Percentiles rank a stretch among this genome's conserved stretches.
phyloP scores from a whole-genome alignment of 352 stramenopile genomes.

The Phytophthora pinifolia region DNA sequence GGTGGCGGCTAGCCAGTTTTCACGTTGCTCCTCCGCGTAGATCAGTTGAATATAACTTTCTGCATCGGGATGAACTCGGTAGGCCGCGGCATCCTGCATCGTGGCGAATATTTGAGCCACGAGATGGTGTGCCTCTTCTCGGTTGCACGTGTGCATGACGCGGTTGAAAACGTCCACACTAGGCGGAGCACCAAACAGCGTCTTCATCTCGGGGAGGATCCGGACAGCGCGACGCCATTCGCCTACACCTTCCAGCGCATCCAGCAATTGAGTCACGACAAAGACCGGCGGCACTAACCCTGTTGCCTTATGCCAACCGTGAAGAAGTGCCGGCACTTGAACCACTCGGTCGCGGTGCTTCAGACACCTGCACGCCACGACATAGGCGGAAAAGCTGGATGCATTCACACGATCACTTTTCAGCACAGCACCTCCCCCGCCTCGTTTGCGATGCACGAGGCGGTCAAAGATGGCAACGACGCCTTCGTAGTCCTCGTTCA shows the following conservation, averaged over 20 bases:
- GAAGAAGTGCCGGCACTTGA: constrained; percentile 34
- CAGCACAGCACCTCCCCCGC: constrained; percentile 10
- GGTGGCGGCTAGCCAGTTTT: constrained; percentile 67
- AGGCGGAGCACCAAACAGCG: constrained; percentile 42
- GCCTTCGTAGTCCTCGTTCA: constrained; percentile 41
- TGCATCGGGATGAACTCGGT: constrained; percentile 46
- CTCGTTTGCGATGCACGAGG: constrained; percentile 22
- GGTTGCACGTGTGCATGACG: constrained; percentile 74
- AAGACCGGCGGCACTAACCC: constrained; percentile 25
- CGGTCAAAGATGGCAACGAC: constrained; percentile 42
- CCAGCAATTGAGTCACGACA: constrained; percentile 46
- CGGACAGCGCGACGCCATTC: constrained; percentile 51
- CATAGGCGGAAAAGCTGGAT: constrained; percentile 42
- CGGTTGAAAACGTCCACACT: constrained; percentile 50
- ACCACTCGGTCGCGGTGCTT: constrained; percentile 37
- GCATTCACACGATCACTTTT: constrained; percentile 36
- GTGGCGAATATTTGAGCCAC: constrained; percentile 68
- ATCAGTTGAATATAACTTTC: constrained; percentile 80
- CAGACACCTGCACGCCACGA: constrained; percentile 35
- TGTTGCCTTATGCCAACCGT: constrained; percentile 38
- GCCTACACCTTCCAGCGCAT: constrained; percentile 44
- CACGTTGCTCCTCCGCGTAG: constrained; percentile 61
- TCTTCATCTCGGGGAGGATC: constrained; percentile 46
- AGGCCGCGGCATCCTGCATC: constrained; percentile 54
- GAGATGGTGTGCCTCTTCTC: constrained; percentile 42